phyloP scores from a whole-genome alignment of 306 rosid species.

The Oemleria cerasiformis region DNA sequence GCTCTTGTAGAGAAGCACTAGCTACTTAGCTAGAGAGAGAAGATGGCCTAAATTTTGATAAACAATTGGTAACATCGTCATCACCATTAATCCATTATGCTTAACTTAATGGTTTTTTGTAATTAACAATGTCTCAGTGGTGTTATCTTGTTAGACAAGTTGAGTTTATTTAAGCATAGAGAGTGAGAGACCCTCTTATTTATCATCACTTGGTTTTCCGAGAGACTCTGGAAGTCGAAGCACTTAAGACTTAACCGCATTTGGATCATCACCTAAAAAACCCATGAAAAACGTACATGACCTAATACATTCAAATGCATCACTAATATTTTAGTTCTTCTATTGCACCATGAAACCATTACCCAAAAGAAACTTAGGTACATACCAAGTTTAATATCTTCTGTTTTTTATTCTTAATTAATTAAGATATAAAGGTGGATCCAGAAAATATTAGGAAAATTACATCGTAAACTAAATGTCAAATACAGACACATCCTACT shows the following conservation, averaged over 20 bases:
- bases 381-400: background rate
- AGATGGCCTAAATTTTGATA: background rate
- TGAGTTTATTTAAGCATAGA: background rate
- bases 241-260: background rate
- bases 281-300: background rate
- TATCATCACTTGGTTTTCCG: background rate
- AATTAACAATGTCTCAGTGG: constrained; percentile 1
- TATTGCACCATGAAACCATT: background rate
- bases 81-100: background rate
- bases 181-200: background rate
- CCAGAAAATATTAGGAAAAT: too few relatives aligned
- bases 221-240: background rate
- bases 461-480: too few relatives aligned
- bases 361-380: background rate
- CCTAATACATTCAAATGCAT: background rate
- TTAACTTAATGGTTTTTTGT: background rate
- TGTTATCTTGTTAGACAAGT: background rate
- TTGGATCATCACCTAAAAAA: background rate
- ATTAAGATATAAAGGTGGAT: background rate
- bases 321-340: background rate
- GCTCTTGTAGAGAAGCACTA: background rate
- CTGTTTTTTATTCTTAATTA: background rate
- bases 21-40: background rate
- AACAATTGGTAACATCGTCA: background rate
- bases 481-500: too few relatives aligned